A percentile compares a stretch with the other conserved stretches of the same genome.
Conservation (phyloP, 1,284 basidiomycete species). For the Cutaneotrichosporon curvatum region DNA sequence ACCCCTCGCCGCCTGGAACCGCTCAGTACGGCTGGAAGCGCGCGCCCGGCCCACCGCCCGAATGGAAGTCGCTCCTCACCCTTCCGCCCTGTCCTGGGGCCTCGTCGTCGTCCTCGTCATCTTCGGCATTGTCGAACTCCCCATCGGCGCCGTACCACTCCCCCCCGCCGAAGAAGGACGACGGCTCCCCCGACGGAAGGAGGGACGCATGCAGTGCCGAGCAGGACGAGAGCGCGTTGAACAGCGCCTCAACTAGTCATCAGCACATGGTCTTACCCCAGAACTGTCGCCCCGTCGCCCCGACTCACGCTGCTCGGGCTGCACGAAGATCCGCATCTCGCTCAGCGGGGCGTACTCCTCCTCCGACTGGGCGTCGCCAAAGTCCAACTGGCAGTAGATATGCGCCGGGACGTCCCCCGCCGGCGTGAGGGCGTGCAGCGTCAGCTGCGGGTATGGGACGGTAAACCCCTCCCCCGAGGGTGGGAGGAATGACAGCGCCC, state of each 20-base stretch:
- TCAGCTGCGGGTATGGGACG: conserved; percentile 74
- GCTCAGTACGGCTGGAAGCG: conserved; percentile 85
- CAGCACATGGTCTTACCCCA: too few relatives aligned
- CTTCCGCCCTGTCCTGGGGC: conserved; percentile 60
- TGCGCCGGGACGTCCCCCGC: conserved; percentile 53
- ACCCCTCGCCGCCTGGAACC: too few relatives aligned
- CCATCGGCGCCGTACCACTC: conserved; percentile 13
- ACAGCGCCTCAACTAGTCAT: conserved; percentile 80
- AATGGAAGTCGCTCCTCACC: conserved; percentile 86
- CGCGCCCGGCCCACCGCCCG: conserved; percentile 52
- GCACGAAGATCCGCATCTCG: conserved; percentile 67
- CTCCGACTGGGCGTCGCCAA: conserved; percentile 45
- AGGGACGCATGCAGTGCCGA: conserved; percentile 73
- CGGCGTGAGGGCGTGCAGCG: conserved; percentile 78
- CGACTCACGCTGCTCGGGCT: conserved; percentile 59
- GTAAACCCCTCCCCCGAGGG: conserved; percentile 57
- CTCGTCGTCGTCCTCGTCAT: conserved; percentile 15
- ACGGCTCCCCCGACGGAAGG: conserved; percentile 53
- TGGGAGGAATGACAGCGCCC: conserved; percentile 70
- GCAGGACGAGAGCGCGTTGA: conserved; percentile 78
- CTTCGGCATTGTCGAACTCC: conserved; percentile 12
- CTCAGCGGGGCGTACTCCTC: conserved; percentile 58
- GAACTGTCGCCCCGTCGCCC: too few relatives aligned
- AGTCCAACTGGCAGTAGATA: conserved; percentile 85
- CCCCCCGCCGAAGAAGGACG: conserved; percentile 34